These are phyloP conservation scores for Lentinula aciculospora DNA, from an alignment of 768 basidiomycete species.

Conservation along the genomic window DNA sequence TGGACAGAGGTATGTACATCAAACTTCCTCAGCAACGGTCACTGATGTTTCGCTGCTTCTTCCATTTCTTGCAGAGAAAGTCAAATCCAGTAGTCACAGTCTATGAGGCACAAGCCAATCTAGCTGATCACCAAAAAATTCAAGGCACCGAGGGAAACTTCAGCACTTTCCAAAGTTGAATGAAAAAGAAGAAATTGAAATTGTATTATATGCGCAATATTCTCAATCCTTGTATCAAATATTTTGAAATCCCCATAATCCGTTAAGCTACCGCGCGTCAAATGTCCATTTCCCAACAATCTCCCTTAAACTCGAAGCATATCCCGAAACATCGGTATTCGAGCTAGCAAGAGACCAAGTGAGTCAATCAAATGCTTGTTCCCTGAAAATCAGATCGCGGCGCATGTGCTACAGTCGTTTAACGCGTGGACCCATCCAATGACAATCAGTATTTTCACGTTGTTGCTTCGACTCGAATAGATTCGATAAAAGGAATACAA, in stretches of 20 bases:
- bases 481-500: too few species aligned
- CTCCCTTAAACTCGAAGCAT: too few species aligned
- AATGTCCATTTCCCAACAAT: too few species aligned
- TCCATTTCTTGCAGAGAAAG: conserved; percentile 48
- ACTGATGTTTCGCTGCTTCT: conserved; percentile 1
- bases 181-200: neutral
- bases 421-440: neutral
- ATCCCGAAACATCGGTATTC: too few species aligned
- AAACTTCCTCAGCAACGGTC: neutral
- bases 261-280: too few species aligned
- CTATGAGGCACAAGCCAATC: conserved; percentile 83
- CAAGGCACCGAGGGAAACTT: conserved; percentile 67
- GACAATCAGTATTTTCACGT: neutral
- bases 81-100: conserved; percentile 75
- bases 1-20: conserved; percentile 61
- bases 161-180: conserved; percentile 30
- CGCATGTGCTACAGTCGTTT: neutral
- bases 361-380: neutral
- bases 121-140: conserved; percentile 85
- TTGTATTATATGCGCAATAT: too few species aligned
- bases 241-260: too few species aligned
- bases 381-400: neutral
- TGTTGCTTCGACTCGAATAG: too few species aligned
- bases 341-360: neutral
- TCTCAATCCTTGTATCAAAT: too few species aligned